Evolutionary conservation across 2,329 filamentous ascomycete genomes (phyloP).

Genomic region (Ceratocystis variospora): DNA sequence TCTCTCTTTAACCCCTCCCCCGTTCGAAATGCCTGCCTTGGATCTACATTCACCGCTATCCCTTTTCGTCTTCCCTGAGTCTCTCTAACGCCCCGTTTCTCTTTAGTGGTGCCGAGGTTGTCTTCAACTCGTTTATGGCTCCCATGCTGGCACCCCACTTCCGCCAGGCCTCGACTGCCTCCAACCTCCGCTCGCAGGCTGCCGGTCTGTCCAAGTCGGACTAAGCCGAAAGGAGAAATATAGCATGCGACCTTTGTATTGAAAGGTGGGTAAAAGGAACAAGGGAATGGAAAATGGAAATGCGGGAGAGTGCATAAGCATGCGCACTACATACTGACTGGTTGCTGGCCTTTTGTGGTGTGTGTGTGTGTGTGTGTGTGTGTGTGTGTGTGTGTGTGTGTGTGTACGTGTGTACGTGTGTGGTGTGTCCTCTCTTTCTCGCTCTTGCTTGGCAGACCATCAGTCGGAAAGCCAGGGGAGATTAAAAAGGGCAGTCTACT

Average conservation of each 20-base stretch:
- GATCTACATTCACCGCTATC: no score
- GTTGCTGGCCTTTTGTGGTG: not conserved
- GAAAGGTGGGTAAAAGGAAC: not conserved
- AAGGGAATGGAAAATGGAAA: no score
- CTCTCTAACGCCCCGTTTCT: no score
- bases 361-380: not conserved
- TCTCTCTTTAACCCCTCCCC: constrained; percentile 23
- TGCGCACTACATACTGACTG: not conserved
- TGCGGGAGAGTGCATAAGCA: not conserved
- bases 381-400: not conserved
- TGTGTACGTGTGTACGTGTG: not conserved
- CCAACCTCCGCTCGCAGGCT: constrained; percentile 69
- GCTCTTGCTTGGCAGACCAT: no score
- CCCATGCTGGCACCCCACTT: constrained; percentile 93
- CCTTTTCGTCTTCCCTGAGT: no score
- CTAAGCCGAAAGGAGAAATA: constrained; percentile 30
- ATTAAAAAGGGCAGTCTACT: no score
- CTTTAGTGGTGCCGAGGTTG: constrained; percentile 74
- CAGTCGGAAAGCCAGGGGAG: no score
- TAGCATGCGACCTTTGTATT: no score
- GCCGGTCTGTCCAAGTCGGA: constrained; percentile 61
- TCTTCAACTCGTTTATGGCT: constrained; percentile 92
- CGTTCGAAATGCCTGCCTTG: not conserved
- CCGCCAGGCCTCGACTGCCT: constrained; percentile 55
- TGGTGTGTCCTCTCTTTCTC: not conserved